Base-by-base conservation (phyloP, 2,329 filamentous ascomycete species). In the Dactylellina haptotyla region DNA sequence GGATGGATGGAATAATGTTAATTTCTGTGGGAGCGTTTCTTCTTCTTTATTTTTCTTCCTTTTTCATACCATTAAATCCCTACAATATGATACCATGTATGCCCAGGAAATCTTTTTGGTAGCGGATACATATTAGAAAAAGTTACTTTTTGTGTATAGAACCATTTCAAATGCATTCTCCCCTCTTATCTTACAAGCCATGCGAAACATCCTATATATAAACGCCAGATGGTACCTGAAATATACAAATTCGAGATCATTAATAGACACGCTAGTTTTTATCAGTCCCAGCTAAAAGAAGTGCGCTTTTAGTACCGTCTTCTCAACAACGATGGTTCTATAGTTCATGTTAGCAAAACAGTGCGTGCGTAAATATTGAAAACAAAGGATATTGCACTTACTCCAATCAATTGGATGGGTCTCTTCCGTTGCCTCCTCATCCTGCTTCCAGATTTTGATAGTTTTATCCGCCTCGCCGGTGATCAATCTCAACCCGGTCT, bases 391-490 rank as follows among this genome's bases (percentile, higher is more conserved):
- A 26, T 20, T 3, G 18, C 4, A 69, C 70, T 67, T 58, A 75
- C 70, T 92, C 95, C 95, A 99, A 46, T 96, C 89, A 45, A 99
- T 81, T 1, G 95, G 95, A 82, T 98, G 93, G 1, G 90, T 91
- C 80, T 98, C 92, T 37, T 90, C 90, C 0, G 94, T 97, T 16
- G 95, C 95, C 59, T 90, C 87, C 50, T 96, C 92, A 80, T 99
- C 95, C 77, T 90, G 90, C 81, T 93, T 96, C 95, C 95, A 99
- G 67, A 99, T 88, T 86, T 99, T 98, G 81, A 97, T 97, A 0
- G 93, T 97, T 85, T 99, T 99, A 80, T 99, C 95, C 4, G 93
- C 92, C 82, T 99, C 95, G 48, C 96, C 96, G 18, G 91, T 93
- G 75, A 99, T 96, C 77, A 99, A 84, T 77, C 95, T 87, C 79